Evolutionary conservation across 768 basidiomycete genomes (phyloP), one percentile per base, ranked within the genome.

Genomic region (Dentipellis sp.): DNA sequence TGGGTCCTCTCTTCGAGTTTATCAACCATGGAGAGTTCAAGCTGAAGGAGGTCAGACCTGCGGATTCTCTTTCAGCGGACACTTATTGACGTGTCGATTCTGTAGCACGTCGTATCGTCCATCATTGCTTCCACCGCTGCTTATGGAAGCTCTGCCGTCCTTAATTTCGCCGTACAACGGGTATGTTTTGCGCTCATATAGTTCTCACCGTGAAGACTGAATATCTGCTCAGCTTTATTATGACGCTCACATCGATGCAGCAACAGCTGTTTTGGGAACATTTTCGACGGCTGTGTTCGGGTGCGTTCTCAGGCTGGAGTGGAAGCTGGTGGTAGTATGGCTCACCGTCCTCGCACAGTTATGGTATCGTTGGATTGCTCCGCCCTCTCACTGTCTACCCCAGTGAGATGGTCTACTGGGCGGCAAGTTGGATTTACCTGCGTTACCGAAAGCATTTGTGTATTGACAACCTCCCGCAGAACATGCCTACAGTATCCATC

Each of bases 251-350:
- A 78, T 83, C 2, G 70, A 73, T 47, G 77, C 80, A 0, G 72
- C 76, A 0, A 81, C 80, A 2, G 81, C 81, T 7, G 69, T 83
- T 34, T 74, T 86, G 9, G 79, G 80, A 0, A 83, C 81, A 0
- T 83, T 83, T 66, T 83, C 81, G 2, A 82, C 82, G 0, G 79
- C 79, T 4, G 80, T 79, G 63, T 83, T 84, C 66, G 81, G 80
- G 76, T 82, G 59, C 54, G 73, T 58, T 11, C 1, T 21, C 12
- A 14, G 17, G 16, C n/a, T 19, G 19, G 2, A 39, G 52, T 3
- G 5, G 3, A 37, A 23, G 16, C 50, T 48, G 37, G 19, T 14
- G 47, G 37, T 19, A 40, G n/a, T 45, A 42, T 48, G 38, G 56
- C n/a, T 59, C 38, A 45, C 16, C 17, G 3, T 45, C n/a, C n/a